Conservation (phyloP, 2,329 filamentous ascomycete genomes). For the Emmonsiellopsis sp. region DNA sequence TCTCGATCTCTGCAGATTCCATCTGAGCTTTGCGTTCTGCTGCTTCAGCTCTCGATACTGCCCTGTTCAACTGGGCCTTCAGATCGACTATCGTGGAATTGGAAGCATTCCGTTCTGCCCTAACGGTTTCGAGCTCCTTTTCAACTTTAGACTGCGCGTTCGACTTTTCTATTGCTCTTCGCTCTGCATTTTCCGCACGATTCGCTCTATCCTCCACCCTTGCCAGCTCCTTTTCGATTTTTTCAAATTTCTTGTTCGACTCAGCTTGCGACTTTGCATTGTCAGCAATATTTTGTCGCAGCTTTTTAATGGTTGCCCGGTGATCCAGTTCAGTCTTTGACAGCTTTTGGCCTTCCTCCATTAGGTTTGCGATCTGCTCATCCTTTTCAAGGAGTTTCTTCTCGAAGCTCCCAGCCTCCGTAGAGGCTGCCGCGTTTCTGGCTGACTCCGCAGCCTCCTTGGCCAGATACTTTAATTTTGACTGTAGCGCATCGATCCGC, state of each 20-base stretch:
- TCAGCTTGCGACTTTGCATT: conserved; percentile 43
- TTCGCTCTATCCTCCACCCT: conserved; percentile 48
- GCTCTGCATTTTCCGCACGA: conserved; percentile 50
- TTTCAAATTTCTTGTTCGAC: conserved; percentile 47
- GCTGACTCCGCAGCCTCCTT: conserved; percentile 70
- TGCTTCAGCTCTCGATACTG: conserved; percentile 56
- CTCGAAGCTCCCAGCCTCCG: conserved; percentile 57
- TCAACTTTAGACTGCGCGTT: conserved; percentile 44
- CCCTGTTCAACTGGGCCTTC: conserved; percentile 59
- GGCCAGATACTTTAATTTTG: conserved; percentile 81
- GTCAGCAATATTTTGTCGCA: conserved; percentile 48
- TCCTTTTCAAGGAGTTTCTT: conserved; percentile 83
- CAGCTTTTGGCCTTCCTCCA: conserved; percentile 86
- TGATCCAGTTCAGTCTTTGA: conserved; percentile 81
- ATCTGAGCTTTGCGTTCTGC: conserved; percentile 58
- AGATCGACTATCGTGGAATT: conserved; percentile 59
- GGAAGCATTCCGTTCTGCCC: conserved; percentile 54
- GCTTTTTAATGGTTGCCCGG: conserved; percentile 70
- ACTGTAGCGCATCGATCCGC: conserved; percentile 81
- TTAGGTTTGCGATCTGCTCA: conserved; percentile 75
- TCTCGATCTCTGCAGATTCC: conserved; percentile 60
- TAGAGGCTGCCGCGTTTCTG: conserved; percentile 55
- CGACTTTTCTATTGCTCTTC: conserved; percentile 48
- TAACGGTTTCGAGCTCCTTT: conserved; percentile 53
- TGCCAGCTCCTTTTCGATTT: conserved; percentile 48